Base-by-base conservation (phyloP, 345 rosid genomes). In the Citrus reticulata region DNA sequence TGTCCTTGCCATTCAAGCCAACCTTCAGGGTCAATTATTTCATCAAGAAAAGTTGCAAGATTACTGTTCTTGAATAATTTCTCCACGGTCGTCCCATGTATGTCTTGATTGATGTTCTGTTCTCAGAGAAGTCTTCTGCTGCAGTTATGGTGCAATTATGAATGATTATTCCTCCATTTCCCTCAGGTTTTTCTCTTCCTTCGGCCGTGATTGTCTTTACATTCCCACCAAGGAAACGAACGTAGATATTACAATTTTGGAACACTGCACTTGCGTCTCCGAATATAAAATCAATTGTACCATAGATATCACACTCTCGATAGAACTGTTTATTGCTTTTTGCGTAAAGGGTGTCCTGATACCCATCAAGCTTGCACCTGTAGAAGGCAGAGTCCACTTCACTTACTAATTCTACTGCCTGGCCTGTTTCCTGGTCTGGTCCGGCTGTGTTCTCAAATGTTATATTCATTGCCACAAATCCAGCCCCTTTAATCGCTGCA, bases 1-100 rank as follows among this genome's bases (percentile, higher is more conserved):
- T 76, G 55, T 37, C 80, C 87, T 11, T 76, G 42, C 87, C 87
- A 82, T 42, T 76, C 59, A 17, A 77, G 35, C 83, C 83, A 85
- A 8, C 87, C 87, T 2, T 74, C 80, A 16, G 87, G 87, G 9
- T 77, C 58, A 8, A 85, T 82, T 24, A 80, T 14, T 55, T 74
- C 79, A 22, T 35, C 78, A 14, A 85, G 73, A 8, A 51, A 59
- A 10, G 85, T 73, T 82, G 78, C 85, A 85, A 82, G 22, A 82
- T 25, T 13, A 80, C 34, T 5, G 85, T 82, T 70, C 80, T 82
- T 30, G 83, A 82, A 42, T 58, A 85, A 4, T 72, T 70, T 22
- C 74, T 80, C 85, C 85, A 85, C 2, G 87, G 87, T 29, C 87
- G 73, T 27, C 85, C 87, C 19, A 84, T 77, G 73, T 81, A 84